phyloP scores from a whole-genome alignment of 2,329 filamentous ascomycete genomes.

The Colletotrichum liriopes region DNA sequence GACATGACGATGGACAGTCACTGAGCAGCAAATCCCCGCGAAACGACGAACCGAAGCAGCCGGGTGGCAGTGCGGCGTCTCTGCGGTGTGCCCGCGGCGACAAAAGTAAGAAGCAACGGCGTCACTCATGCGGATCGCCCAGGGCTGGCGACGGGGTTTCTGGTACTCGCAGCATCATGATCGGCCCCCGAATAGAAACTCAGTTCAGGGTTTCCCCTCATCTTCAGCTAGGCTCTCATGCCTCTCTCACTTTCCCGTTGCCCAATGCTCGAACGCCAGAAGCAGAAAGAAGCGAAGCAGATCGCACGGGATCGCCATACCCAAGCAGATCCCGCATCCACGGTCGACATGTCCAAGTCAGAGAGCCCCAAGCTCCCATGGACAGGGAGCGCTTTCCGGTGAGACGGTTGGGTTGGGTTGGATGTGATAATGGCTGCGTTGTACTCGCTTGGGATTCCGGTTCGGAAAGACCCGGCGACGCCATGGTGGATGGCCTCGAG shows the following conservation, averaged over 20 bases:
- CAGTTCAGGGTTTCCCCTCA: conserved; percentile 40
- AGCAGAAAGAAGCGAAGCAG: conserved; percentile 32
- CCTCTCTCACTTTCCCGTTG: conserved; percentile 21
- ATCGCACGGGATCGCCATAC: conserved; percentile 40
- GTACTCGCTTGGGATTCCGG: conserved; percentile 21
- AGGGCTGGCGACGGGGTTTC: conserved; percentile 27
- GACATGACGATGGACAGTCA: conserved; percentile 13
- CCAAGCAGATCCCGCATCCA: conserved; percentile 34
- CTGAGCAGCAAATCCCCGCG: conserved; percentile 10
- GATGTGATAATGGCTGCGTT: neutral
- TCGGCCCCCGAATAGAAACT: conserved; percentile 32
- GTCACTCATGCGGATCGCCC: conserved; percentile 17
- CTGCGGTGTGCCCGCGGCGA: neutral
- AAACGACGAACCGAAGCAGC: conserved; percentile 30
- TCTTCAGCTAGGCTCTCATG: conserved; percentile 24
- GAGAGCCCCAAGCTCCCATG: conserved; percentile 7
- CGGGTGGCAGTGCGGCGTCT: conserved; percentile 23
- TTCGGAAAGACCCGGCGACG: neutral
- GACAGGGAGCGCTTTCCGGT: conserved; percentile 18
- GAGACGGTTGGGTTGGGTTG: conserved; percentile 11
- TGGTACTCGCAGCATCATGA: conserved; percentile 33
- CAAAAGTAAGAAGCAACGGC: conserved; percentile 7
- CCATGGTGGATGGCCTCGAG: conserved; percentile 1
- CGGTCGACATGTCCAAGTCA: conserved; percentile 15
- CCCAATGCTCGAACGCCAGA: conserved; percentile 29